Base-by-base conservation (phyloP, 768 basidiomycete genomes). In the Strobilomyces dryophilus region DNA sequence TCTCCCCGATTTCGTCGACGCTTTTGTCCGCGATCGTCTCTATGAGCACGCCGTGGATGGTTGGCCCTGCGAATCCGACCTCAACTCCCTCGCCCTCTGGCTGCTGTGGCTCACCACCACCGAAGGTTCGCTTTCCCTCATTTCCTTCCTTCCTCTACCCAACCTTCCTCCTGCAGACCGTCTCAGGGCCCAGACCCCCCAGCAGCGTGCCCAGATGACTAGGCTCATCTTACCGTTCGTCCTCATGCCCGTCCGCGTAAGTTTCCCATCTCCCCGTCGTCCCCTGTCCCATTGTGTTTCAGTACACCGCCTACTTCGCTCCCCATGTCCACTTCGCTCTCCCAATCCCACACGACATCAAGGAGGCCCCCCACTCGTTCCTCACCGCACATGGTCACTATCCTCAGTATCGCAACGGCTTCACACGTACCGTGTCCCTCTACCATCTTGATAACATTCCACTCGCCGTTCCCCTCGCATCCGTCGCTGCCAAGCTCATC, bases 91-190 rank as follows among this genome's bases (percentile, higher is more conserved):
- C 47, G 81, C 79, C 0, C 54, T 88, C 15, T 87, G 84, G 83
- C 49, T 85, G 1, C 65, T 82, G 48, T 89, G 86, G 86, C 73
- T 83, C 60, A 76, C 79, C 31, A 78, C 76, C 11, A 77, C 80
- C 6, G 63, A 72, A 59, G 70, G 82, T 82, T 39, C 45, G 78
- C 70, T 39, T n/a, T 3, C 36, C 4, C 43, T 40, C 20, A 1
- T 32, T 49, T 49, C 34, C 3, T 17, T 14, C 44, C 9, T 7
- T 51, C 20, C 8, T n/a, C 18, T 51, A n/a, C n/a, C 69, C 70
- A 64, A 43, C 65, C 47, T 27, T 54, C 49, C 53, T n/a, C 49
- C 24, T 4, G 4, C 45, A 71, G 71, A 72, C 3, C 65, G 59
- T 45, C 64, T 70, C 47, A 57, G 17, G 36, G 58, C 66, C n/a